Evolutionary conservation across 306 rosid species (phyloP).

Genomic region (Castanea crenata): DNA sequence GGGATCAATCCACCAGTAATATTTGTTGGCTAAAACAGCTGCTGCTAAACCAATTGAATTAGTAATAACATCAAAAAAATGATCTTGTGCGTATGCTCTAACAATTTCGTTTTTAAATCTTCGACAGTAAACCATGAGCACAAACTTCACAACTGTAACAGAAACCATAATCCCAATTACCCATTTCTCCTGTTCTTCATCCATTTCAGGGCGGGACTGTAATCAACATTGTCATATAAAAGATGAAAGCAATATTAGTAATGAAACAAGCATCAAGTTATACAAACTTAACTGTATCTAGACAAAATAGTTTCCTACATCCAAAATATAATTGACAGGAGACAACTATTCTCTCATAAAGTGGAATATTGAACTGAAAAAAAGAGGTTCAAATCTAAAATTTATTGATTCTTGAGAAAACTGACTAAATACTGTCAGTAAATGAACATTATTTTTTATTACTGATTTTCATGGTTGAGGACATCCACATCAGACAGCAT

Average conservation of each 20-base stretch:
- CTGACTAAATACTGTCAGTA: not conserved
- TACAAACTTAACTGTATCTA: not conserved
- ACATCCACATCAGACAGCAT: not conserved
- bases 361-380: not conserved
- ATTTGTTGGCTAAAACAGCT: constrained; percentile 65
- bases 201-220: constrained; percentile 44
- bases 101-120: constrained; percentile 69
- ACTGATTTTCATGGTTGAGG: not conserved
- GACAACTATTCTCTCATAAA: not conserved
- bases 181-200: constrained; percentile 39
- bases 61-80: constrained; percentile 68
- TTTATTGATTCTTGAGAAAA: not conserved
- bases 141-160: constrained; percentile 73
- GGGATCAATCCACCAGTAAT: constrained; percentile 76
- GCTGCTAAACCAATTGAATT: constrained; percentile 85
- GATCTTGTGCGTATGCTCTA: constrained; percentile 77
- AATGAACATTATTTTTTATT: not conserved
- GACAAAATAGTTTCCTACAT: not conserved
- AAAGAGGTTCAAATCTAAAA: not conserved
- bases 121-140: constrained; percentile 74
- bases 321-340: not conserved
- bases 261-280: not conserved
- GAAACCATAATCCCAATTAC: constrained; percentile 62
- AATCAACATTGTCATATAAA: constrained; percentile 1
- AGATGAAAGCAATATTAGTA: not conserved